Conservation (phyloP, 2,329 filamentous ascomycete species). For the Xylaria multiplex region DNA sequence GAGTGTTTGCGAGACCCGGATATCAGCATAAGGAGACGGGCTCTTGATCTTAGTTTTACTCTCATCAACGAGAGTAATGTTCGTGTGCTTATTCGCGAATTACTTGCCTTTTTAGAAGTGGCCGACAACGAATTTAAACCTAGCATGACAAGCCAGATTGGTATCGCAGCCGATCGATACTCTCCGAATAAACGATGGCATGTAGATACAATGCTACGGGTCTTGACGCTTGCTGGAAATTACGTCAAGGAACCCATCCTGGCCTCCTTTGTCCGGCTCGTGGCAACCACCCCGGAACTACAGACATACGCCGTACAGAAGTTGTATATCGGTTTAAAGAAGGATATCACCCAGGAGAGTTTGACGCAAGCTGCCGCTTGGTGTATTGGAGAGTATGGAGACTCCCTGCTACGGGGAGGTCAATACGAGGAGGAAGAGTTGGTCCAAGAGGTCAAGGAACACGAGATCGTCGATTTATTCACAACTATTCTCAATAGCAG, state of each 20-base stretch:
- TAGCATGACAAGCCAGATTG: constrained; percentile 97
- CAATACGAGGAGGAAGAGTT: constrained; percentile 95
- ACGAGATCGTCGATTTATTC: constrained; percentile 93
- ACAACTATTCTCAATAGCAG: constrained; percentile 91
- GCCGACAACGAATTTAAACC: constrained; percentile 99
- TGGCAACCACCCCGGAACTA: constrained; percentile 91
- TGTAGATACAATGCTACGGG: constrained; percentile 95
- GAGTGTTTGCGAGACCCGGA: constrained; percentile 97
- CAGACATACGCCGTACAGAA: constrained; percentile 98
- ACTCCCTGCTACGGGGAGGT: constrained; percentile 86
- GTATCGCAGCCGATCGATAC: constrained; percentile 94
- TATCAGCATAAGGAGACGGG: constrained; percentile 94
- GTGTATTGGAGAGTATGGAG: constrained; percentile 98
- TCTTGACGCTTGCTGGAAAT: constrained; percentile 92
- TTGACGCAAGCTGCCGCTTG: constrained; percentile 92
- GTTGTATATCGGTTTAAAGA: constrained; percentile 87
- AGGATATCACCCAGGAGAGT: constrained; percentile 97
- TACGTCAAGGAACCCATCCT: constrained; percentile 98
- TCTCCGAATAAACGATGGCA: constrained; percentile 99
- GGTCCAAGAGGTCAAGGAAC: constrained; percentile 81
- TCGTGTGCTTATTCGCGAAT: constrained; percentile 88
- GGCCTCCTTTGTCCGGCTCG: constrained; percentile 93
- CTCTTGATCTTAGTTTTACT: constrained; percentile 97
- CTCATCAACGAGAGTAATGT: constrained; percentile 98
- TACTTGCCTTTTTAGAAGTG: constrained; percentile 94